Percentiles rank a stretch among this genome's conserved stretches.
These are phyloP conservation scores for Parvularia atlantis DNA, from an alignment of 78 protist species.

Conservation along the genomic window DNA sequence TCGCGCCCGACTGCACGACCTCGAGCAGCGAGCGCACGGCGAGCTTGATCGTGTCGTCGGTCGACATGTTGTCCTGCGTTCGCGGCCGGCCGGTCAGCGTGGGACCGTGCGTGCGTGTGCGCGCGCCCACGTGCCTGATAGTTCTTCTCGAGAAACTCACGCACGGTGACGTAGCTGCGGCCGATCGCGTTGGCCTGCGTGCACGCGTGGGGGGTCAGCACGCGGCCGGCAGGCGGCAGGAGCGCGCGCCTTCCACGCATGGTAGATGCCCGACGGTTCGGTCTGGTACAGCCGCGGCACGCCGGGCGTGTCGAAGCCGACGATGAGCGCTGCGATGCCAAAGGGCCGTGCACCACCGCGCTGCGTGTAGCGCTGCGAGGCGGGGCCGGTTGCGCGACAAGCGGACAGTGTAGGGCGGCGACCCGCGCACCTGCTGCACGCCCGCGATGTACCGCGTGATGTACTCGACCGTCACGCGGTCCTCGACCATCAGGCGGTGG, in stretches of 20 bases:
- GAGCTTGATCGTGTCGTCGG: conserved; percentile 69
- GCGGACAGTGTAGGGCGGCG: too few species aligned
- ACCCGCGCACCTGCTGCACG: conserved; percentile 62
- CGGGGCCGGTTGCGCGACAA: too few species aligned
- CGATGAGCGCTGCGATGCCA: conserved; percentile 92
- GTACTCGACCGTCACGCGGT: conserved; percentile 79
- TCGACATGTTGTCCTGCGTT: conserved; percentile 37
- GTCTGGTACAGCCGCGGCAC: conserved; percentile 88
- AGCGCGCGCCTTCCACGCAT: conserved; percentile 82
- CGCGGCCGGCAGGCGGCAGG: not conserved
- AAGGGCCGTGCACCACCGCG: conserved; percentile 98
- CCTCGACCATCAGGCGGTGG: conserved; percentile 90
- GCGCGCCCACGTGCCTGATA: too few species aligned
- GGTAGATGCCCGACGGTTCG: conserved; percentile 89
- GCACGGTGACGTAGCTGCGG: conserved; percentile 69
- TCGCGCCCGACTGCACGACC: conserved; percentile 92
- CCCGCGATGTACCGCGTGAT: conserved; percentile 86
- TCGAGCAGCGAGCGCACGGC: conserved; percentile 93
- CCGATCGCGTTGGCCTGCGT: conserved; percentile 71
- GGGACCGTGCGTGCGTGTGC: too few species aligned
- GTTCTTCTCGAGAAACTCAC: conserved; percentile 90
- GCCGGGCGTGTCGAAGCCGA: conserved; percentile 83
- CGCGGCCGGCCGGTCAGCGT: too few species aligned
- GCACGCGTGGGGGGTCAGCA: not conserved
- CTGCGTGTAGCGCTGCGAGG: conserved; percentile 89